These are phyloP conservation scores for Dittrichia graveolens DNA, from an alignment of 129 eudicot genomes.

Conservation along the genomic window DNA sequence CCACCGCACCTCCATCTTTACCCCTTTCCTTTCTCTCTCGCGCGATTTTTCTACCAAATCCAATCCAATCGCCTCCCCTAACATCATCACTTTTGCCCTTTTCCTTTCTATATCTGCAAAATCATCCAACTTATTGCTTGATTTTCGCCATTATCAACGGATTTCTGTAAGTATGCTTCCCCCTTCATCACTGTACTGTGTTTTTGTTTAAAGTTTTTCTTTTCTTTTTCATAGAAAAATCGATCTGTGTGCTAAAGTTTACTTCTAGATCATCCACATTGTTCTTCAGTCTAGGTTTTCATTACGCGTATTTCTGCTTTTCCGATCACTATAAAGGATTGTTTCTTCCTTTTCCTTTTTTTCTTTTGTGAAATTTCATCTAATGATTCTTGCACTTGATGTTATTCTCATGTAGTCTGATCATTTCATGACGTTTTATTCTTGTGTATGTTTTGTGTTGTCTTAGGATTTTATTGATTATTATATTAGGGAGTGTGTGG, in stretches of 20 bases:
- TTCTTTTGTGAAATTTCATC: not conserved
- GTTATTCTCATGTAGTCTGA: not conserved
- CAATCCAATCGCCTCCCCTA: constrained; percentile 22
- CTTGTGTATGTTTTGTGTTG: not conserved
- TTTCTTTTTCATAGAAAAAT: constrained; percentile 1
- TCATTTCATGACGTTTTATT: constrained; percentile 23
- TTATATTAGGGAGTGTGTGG: constrained; percentile 29
- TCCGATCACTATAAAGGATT: constrained; percentile 22
- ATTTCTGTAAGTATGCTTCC: constrained; percentile 16
- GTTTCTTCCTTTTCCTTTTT: not conserved
- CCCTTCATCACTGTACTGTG: constrained; percentile 21
- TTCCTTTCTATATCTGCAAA: not conserved
- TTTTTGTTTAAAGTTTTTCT: constrained; percentile 6
- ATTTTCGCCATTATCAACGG: constrained; percentile 15
- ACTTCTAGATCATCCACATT: constrained; percentile 20
- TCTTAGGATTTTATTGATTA: constrained; percentile 41
- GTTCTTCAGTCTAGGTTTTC: constrained; percentile 8
- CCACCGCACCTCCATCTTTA: constrained; percentile 25
- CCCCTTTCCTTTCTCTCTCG: constrained; percentile 21
- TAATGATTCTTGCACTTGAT: constrained; percentile 4
- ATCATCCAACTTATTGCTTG: not conserved
- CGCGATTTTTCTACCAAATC: constrained; percentile 16
- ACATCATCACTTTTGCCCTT: constrained; percentile 1
- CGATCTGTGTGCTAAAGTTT: constrained; percentile 17
- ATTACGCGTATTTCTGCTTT: constrained; percentile 10